phyloP scores from a whole-genome alignment of 2,329 filamentous ascomycete species.

The Botryotinia calthae region DNA sequence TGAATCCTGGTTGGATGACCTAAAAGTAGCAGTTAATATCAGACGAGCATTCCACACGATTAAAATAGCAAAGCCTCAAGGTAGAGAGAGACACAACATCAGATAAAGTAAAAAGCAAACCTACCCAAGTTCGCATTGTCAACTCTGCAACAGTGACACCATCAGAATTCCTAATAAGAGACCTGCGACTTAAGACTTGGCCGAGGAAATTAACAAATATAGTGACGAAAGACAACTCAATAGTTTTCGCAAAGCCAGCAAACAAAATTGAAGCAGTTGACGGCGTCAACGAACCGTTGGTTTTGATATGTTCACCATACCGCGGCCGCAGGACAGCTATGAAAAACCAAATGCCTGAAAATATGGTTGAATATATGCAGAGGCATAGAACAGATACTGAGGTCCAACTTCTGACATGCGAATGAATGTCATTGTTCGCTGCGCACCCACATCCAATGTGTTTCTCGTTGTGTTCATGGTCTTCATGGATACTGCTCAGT shows the following conservation, averaged over 20 bases:
- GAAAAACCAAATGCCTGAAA: constrained; percentile 65
- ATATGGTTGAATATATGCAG: constrained; percentile 60
- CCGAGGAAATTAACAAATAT: constrained; percentile 73
- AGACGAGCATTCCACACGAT: constrained; percentile 45
- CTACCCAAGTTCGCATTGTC: constrained; percentile 68
- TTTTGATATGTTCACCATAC: constrained; percentile 58
- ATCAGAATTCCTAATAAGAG: constrained; percentile 56
- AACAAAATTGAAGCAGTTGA: constrained; percentile 65
- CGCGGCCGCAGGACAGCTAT: constrained; percentile 60
- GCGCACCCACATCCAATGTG: constrained; percentile 26
- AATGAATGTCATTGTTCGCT: constrained; percentile 31
- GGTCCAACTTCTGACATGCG: constrained; percentile 45
- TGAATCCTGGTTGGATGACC: constrained; percentile 67
- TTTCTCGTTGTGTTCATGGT: constrained; percentile 18
- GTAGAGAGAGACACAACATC: not conserved
- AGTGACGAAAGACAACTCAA: constrained; percentile 75
- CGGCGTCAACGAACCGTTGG: constrained; percentile 52
- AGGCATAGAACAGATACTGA: constrained; percentile 47
- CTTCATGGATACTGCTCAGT: not conserved
- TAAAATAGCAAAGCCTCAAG: not conserved
- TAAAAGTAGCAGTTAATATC: constrained; percentile 61
- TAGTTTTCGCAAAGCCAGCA: constrained; percentile 70
- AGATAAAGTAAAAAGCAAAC: not conserved
- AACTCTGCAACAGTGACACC: constrained; percentile 75
- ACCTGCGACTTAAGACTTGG: constrained; percentile 69